These are phyloP conservation scores for Ustilaginoidea virens DNA, from an alignment of 2,329 filamentous ascomycete genomes.

Conservation along the genomic window DNA sequence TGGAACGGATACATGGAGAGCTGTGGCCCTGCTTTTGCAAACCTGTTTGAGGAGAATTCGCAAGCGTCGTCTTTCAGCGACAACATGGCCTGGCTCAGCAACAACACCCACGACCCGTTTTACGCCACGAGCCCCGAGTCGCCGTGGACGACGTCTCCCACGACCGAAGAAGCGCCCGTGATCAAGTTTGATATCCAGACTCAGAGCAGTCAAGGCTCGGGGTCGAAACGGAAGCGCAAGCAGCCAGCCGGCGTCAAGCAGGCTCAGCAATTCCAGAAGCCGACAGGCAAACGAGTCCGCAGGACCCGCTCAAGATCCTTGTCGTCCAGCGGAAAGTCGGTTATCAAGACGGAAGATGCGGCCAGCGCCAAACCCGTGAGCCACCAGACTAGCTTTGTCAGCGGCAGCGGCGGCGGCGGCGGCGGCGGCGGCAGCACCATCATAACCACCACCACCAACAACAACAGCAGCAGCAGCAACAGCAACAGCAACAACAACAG, in stretches of 20 bases:
- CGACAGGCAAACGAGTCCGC: neutral
- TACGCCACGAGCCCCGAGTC: neutral
- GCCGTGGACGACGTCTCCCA: neutral
- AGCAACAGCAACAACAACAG: too few species aligned
- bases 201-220: neutral
- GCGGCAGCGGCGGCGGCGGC: too few species aligned
- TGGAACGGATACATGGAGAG: neutral
- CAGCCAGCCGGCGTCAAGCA: neutral
- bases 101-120: neutral
- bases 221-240: neutral
- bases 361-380: too few species aligned
- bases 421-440: too few species aligned
- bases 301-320: slow-evolving; percentile 2
- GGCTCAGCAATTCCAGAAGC: neutral
- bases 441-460: too few species aligned
- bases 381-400: too few species aligned
- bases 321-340: neutral
- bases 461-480: too few species aligned
- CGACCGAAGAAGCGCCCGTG: neutral
- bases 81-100: neutral
- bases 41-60: neutral
- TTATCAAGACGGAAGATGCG: neutral
- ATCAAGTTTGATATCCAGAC: neutral
- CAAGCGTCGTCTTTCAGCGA: too few species aligned
- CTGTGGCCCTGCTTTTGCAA: neutral